phyloP scores from a whole-genome alignment of 75 land plant genomes.

The Cupressus sempervirens region DNA sequence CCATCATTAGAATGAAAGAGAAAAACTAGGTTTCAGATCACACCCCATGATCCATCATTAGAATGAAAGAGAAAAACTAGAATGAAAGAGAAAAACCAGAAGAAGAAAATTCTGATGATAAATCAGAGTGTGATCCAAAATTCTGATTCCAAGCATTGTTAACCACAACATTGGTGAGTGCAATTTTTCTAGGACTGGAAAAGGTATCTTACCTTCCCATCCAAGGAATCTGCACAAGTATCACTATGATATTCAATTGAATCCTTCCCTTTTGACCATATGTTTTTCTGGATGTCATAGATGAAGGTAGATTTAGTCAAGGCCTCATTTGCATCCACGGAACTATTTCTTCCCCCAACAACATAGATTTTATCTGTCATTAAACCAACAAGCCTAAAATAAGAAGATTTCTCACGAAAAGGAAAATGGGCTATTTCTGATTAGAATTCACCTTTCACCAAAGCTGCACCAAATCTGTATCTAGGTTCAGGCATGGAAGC shows the following conservation, averaged over 20 bases:
- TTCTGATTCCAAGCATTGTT: too few species aligned
- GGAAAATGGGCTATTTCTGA: background rate
- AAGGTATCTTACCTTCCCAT: slow-evolving; percentile 23
- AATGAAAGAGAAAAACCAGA: too few species aligned
- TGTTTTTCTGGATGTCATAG: slow-evolving; percentile 25
- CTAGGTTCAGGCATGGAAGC: slow-evolving; percentile 33
- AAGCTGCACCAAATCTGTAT: slow-evolving; percentile 36
- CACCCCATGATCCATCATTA: too few species aligned
- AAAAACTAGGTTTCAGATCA: too few species aligned
- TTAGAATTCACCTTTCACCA: slow-evolving; percentile 26
- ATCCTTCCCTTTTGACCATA: slow-evolving; percentile 26
- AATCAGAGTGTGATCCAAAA: too few species aligned
- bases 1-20: too few species aligned
- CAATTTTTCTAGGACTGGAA: too few species aligned
- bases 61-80: too few species aligned
- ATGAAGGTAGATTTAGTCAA: slow-evolving; percentile 17
- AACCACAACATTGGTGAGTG: too few species aligned
- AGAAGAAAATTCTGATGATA: too few species aligned
- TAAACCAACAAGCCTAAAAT: background rate
- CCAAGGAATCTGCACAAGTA: slow-evolving; percentile 32
- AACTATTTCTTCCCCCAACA: slow-evolving; percentile 31
- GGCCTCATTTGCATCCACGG: slow-evolving; percentile 6
- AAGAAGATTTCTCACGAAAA: background rate
- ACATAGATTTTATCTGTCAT: slow-evolving; percentile 34
- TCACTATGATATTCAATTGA: slow-evolving; percentile 25